phyloP scores from a whole-genome alignment of 2,329 filamentous ascomycete species.

The Colletotrichum liriopes region DNA sequence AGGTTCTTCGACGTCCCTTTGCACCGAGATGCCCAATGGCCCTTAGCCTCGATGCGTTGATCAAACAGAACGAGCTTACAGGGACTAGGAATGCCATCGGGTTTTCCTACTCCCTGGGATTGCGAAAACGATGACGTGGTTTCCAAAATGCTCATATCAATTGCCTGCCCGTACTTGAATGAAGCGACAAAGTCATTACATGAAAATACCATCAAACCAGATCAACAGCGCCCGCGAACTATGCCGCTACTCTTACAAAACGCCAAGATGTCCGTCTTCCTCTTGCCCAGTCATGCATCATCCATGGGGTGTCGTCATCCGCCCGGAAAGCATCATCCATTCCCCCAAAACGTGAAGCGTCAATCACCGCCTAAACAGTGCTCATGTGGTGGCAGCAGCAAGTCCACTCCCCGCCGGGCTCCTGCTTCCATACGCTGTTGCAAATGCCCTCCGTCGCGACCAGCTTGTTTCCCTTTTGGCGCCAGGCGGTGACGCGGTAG shows the following conservation, averaged over 20 bases:
- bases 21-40: neutral
- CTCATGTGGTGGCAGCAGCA: constrained; percentile 55
- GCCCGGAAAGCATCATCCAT: neutral
- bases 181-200: neutral
- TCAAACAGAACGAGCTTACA: too few relatives aligned
- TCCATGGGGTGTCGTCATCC: neutral
- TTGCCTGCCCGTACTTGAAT: neutral
- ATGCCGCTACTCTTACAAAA: constrained; percentile 39
- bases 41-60: neutral
- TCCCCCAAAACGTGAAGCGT: neutral
- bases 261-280: neutral
- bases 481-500: constrained; percentile 54
- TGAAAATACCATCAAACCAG: neutral
- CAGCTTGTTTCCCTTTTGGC: constrained; percentile 49
- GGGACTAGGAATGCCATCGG: neutral
- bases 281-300: neutral
- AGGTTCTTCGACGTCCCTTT: neutral
- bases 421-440: constrained; percentile 53
- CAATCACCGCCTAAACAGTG: neutral
- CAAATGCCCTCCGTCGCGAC: constrained; percentile 53
- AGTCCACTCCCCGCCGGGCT: constrained; percentile 53
- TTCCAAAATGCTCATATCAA: neutral
- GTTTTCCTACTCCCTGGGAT: too few relatives aligned
- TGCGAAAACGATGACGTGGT: neutral
- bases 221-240: constrained; percentile 14